Evolutionary conservation across 1,284 basidiomycete species (phyloP).

Genomic region (Boletellus deceptivus): DNA sequence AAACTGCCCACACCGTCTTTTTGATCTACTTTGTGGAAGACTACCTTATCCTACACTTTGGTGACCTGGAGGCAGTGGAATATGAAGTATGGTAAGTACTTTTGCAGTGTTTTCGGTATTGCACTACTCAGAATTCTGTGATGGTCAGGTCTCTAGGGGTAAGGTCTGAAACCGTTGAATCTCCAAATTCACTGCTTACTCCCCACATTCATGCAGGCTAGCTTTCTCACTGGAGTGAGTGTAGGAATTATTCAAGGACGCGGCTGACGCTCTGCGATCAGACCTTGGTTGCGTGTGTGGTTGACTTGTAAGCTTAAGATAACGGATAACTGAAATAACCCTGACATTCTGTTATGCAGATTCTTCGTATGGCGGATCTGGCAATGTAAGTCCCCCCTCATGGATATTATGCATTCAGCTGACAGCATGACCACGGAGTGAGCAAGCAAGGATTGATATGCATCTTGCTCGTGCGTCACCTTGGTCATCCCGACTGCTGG

Average conservation of each 20-base stretch:
- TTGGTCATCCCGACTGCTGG: not conserved
- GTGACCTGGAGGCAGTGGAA: not conserved
- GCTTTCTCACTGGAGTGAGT: conserved; percentile 6
- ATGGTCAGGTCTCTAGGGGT: conserved; percentile 4
- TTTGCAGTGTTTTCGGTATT: not conserved
- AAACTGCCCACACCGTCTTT: conserved; percentile 5
- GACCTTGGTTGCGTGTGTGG: conserved; percentile 2
- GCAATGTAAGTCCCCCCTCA: conserved; percentile 3
- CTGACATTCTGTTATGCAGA: not conserved
- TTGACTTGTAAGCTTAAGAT: conserved; percentile 4
- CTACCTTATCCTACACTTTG: conserved; percentile 10
- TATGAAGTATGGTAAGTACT: conserved; percentile 4
- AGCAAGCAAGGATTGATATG: conserved; percentile 4
- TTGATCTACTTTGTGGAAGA: conserved; percentile 9
- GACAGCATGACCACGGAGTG: not conserved
- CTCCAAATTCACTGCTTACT: not conserved
- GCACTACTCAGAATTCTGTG: not conserved
- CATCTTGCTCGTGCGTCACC: conserved; percentile 6
- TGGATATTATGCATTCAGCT: not conserved
- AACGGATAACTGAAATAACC: not conserved
- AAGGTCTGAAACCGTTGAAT: not conserved
- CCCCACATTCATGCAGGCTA: not conserved
- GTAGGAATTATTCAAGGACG: no score
- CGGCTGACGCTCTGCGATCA: not conserved
- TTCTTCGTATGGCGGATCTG: conserved; percentile 15